Percentiles rank a stretch among this genome's conserved stretches.
Evolutionary conservation across 345 rosid species (phyloP).

Genomic region (Linum tenue): DNA sequence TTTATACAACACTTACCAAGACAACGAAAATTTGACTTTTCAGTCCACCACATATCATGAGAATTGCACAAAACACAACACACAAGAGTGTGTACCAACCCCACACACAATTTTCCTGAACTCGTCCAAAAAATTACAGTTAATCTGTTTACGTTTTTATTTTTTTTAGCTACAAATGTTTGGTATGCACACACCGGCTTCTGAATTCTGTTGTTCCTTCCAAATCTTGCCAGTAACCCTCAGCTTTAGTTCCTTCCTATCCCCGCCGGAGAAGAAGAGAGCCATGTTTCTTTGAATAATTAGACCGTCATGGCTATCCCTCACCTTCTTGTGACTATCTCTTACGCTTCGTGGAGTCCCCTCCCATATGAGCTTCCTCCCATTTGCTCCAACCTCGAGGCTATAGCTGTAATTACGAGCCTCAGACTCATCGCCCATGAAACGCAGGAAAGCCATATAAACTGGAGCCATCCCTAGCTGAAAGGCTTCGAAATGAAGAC

Average conservation of each 20-base stretch:
- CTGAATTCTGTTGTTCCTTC: conserved; percentile 91
- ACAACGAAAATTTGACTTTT: too few relatives aligned
- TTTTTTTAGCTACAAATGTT: conserved; percentile 55
- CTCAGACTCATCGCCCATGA: conserved; percentile 95
- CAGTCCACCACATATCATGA: too few relatives aligned
- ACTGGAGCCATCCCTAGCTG: conserved; percentile 97
- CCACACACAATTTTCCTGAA: not conserved
- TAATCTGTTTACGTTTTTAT: too few relatives aligned
- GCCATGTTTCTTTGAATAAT: conserved; percentile 56
- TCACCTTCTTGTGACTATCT: conserved; percentile 84
- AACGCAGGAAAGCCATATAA: conserved; percentile 94
- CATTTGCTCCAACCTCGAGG: conserved; percentile 91
- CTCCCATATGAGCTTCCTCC: conserved; percentile 87
- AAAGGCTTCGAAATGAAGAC: conserved; percentile 95
- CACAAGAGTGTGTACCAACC: not conserved
- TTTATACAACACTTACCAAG: too few relatives aligned
- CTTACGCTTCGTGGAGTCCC: conserved; percentile 88
- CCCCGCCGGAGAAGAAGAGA: conserved; percentile 11
- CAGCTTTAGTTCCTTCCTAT: conserved; percentile 9
- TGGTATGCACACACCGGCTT: conserved; percentile 68
- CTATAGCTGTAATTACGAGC: conserved; percentile 85
- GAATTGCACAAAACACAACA: too few relatives aligned
- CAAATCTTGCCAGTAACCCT: conserved; percentile 46
- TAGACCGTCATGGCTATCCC: conserved; percentile 94
- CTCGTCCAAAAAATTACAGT: conserved; percentile 5